phyloP scores from a whole-genome alignment of 306 rosid species.

The Prunus campanulata region DNA sequence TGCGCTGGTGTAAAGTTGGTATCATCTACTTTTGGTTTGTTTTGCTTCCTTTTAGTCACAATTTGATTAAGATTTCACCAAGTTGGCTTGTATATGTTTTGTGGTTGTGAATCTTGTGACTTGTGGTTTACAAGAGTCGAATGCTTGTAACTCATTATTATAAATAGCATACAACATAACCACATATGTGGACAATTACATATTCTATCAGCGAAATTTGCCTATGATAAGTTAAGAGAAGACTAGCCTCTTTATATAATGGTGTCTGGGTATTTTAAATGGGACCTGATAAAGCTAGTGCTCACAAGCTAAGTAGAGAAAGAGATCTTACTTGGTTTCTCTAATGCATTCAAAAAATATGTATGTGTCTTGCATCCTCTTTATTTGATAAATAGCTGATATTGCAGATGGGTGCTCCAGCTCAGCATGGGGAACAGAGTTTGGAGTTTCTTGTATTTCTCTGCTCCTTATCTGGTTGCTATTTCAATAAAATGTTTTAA shows the following conservation, averaged over 20 bases:
- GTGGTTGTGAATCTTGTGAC: not conserved
- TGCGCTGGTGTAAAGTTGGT: no score
- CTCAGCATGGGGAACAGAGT: slow-evolving; percentile 25
- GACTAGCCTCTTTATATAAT: not conserved
- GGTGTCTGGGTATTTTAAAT: not conserved
- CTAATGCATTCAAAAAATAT: not conserved
- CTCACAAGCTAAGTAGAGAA: not conserved
- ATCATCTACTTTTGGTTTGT: not conserved
- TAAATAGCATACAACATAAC: not conserved
- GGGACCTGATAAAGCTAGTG: not conserved
- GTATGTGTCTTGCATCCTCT: slow-evolving; percentile 12
- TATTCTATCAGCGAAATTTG: not conserved
- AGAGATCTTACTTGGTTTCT: not conserved
- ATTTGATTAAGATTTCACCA: not conserved
- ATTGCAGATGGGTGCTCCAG: slow-evolving; percentile 38
- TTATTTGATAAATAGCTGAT: slow-evolving; percentile 12
- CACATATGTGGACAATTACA: not conserved
- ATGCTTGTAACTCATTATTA: not conserved
- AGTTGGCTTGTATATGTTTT: not conserved
- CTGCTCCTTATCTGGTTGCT: slow-evolving; percentile 3
- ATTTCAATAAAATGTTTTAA: slow-evolving; percentile 22
- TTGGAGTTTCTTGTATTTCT: slow-evolving; percentile 12
- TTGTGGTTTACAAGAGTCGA: not conserved
- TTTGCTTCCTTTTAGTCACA: not conserved
- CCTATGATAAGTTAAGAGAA: not conserved